Evolutionary conservation across 257 asterid species (phyloP).

Genomic region (Nicotiana obtusifolia): DNA sequence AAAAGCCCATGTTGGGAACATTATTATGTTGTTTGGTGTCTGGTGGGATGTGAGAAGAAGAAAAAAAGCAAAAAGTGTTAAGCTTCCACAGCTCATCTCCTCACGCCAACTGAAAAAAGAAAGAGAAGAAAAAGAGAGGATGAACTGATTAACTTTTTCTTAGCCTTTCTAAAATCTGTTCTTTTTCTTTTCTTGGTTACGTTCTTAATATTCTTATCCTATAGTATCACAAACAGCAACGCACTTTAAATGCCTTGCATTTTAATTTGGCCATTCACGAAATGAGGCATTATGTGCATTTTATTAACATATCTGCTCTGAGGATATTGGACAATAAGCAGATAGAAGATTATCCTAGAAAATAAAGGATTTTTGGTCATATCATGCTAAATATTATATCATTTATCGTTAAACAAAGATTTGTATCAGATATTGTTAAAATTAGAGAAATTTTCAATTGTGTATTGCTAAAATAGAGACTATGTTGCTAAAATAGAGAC

Average conservation of each 20-base stretch:
- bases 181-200: not conserved
- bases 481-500: too few species aligned
- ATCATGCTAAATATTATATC: too few species aligned
- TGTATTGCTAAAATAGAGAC: too few species aligned
- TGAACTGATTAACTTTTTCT: not conserved
- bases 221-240: too few species aligned
- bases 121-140: not conserved
- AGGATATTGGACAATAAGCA: not conserved
- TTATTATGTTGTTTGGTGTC: conserved; percentile 29
- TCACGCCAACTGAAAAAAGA: not conserved
- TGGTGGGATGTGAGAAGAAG: conserved; percentile 9
- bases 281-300: not conserved
- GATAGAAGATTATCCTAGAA: too few species aligned
- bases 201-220: not conserved
- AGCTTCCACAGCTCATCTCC: conserved; percentile 21
- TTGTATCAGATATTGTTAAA: too few species aligned
- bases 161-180: not conserved
- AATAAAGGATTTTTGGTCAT: too few species aligned
- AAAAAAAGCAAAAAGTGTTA: not conserved
- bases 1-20: conserved; percentile 16
- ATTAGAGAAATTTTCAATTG: too few species aligned
- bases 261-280: not conserved
- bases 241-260: too few species aligned
- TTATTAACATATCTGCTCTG: too few species aligned
- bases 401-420: too few species aligned